Evolutionary conservation across 805 yeast species (phyloP), one percentile per base, ranked within the genome.

Genomic region (Pichia exigua): DNA sequence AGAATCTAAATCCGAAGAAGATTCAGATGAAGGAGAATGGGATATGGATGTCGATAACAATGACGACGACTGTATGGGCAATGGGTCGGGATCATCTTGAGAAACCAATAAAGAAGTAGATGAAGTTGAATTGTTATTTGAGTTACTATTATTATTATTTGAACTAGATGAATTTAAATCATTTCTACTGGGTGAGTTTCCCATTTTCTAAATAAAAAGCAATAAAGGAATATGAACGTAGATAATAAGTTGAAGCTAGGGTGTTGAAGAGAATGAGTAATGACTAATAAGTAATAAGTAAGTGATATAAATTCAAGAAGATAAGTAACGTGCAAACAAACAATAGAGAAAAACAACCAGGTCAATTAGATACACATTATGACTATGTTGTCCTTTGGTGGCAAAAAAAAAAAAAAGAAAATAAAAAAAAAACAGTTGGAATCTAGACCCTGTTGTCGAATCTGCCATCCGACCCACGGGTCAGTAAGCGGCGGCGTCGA

Each of bases 101-200:
- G 26, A 20, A 9, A 28, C 46, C 11, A 61, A 47, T n/a, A 60
- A 53, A 44, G 65, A 45, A 47, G 59, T 60, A 53, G 62, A 73
- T 58, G 73, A 74, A 48, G 68, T 60, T 46, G 67, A 51, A 4
- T 30, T 28, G 20, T 39, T 20, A 30, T 42, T 46, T 21, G 47
- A 35, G 30, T 7, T 24, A 17, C 40, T 30, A 44, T 50, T 43
- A 43, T 38, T 46, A 30, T 30, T 30, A 30, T 30, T 15, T 30
- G 35, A 30, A 30, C 35, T 30, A 30, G 35, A 30, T 12, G 35
- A 30, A 30, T 30, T 58, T 59, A 65, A 51, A 51, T 64, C 73
- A 69, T 68, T 66, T 60, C 64, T 66, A 54, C 72, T 68, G 59
- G 73, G 73, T 53, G 72, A 65, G 63, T 69, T 70, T 59, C 70